phyloP scores from a whole-genome alignment of 768 basidiomycete genomes.

The Clathrus columnatus region DNA sequence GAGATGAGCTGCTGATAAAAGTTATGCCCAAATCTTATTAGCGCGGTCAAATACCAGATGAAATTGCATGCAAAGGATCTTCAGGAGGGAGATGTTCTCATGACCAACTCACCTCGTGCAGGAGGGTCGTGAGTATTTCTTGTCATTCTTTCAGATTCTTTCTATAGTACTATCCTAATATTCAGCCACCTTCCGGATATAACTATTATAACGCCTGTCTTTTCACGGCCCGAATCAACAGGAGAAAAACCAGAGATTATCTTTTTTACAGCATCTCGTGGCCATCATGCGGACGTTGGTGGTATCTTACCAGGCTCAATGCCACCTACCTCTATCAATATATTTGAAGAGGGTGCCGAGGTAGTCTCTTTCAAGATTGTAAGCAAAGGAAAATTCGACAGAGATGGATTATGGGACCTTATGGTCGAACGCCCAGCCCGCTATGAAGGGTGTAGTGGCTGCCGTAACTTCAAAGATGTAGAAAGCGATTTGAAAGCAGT shows the following conservation, averaged over 20 bases:
- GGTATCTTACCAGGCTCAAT: conserved; percentile 91
- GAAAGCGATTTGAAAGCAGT: conserved; percentile 90
- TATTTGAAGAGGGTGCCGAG: conserved; percentile 92
- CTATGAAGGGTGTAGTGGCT: conserved; percentile 82
- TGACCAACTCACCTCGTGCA: conserved; percentile 86
- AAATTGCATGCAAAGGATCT: conserved; percentile 58
- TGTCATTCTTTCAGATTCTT: conserved; percentile 12
- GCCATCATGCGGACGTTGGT: conserved; percentile 91
- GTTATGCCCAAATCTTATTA: conserved; percentile 16
- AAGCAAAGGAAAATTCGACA: conserved; percentile 69
- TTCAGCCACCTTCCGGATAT: conserved; percentile 72
- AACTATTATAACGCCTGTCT: conserved; percentile 91
- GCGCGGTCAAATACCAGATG: conserved; percentile 89
- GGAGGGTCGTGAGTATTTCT: conserved; percentile 67
- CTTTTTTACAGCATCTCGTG: conserved; percentile 89
- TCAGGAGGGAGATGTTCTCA: conserved; percentile 85
- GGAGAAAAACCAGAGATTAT: conserved; percentile 58
- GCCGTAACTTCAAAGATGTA: conserved; percentile 79
- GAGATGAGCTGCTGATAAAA: conserved; percentile 18
- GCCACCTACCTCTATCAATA: conserved; percentile 86
- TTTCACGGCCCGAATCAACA: conserved; percentile 36
- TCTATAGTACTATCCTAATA: conserved; percentile 6
- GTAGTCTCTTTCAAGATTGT: conserved; percentile 92
- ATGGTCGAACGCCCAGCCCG: conserved; percentile 75
- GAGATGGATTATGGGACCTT: conserved; percentile 60